These are phyloP conservation scores for Chrysochromulina tobinii DNA, from an alignment of 78 protist species.

Conservation along the genomic window DNA sequence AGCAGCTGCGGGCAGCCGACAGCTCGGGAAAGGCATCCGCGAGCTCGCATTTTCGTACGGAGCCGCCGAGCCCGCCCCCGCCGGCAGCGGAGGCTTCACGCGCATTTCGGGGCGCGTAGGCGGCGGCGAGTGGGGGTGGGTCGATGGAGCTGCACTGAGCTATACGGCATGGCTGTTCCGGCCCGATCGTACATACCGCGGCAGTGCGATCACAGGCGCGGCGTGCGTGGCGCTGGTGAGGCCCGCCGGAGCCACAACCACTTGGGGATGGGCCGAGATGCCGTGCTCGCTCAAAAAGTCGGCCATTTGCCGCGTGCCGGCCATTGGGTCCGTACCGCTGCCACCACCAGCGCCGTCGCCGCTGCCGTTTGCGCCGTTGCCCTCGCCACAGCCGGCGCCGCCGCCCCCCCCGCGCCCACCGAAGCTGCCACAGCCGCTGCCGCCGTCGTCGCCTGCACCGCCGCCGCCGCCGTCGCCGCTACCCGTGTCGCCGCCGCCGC, in stretches of 20 bases:
- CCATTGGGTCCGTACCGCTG: not conserved
- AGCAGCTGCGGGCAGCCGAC: too few relatives aligned
- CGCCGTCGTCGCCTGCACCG: not conserved
- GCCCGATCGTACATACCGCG: not conserved
- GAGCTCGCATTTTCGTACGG: too few relatives aligned
- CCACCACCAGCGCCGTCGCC: slow-evolving; percentile 7
- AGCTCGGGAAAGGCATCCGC: too few relatives aligned
- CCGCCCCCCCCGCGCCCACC: not conserved
- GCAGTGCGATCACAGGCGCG: not conserved
- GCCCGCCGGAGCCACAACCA: not conserved
- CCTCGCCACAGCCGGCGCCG: not conserved
- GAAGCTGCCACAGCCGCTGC: not conserved
- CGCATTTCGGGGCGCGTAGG: not conserved
- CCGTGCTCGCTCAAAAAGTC: not conserved
- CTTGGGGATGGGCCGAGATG: not conserved
- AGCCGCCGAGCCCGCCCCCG: too few relatives aligned
- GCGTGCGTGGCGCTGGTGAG: not conserved
- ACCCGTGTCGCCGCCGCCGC: not conserved
- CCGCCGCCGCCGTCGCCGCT: not conserved
- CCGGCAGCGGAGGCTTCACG: too few relatives aligned
- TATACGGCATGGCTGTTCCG: not conserved
- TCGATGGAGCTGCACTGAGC: not conserved
- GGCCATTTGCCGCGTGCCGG: not conserved
- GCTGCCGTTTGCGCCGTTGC: not conserved
- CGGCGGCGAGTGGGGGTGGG: slow-evolving; percentile 22